Evolutionary conservation across 192 early-diverging fungal species (phyloP).

Genomic region (Entomortierella beljakovae): DNA sequence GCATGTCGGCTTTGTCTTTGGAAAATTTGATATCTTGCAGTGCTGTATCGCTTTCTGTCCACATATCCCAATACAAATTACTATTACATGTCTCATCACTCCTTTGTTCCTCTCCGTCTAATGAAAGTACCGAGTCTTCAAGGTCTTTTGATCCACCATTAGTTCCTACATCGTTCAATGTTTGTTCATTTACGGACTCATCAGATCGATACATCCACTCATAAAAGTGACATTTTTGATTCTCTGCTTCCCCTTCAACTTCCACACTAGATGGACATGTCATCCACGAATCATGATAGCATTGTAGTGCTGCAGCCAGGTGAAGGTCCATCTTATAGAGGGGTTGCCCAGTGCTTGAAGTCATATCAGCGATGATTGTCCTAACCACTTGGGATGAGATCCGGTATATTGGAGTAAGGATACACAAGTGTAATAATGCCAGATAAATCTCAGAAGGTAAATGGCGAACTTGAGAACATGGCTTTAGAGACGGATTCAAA

Average conservation of each 20-base stretch:
- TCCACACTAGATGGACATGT: not conserved
- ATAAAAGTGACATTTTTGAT: constrained; percentile 4
- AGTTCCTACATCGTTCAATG: not conserved
- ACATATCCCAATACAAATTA: constrained; percentile 40
- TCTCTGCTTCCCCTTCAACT: no score
- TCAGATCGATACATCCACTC: constrained; percentile 42
- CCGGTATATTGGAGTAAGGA: constrained; percentile 23
- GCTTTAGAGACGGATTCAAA: constrained; percentile 31
- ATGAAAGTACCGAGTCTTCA: not conserved
- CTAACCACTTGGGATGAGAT: constrained; percentile 38
- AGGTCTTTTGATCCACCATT: not conserved
- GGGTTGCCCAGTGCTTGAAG: constrained; percentile 1
- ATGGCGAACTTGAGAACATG: constrained; percentile 23
- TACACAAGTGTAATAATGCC: constrained; percentile 31
- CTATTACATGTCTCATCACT: constrained; percentile 26
- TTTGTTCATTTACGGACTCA: constrained; percentile 1
- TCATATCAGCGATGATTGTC: constrained; percentile 40
- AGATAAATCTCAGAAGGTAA: constrained; percentile 32
- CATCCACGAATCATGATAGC: constrained; percentile 41
- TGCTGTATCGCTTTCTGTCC: constrained; percentile 18
- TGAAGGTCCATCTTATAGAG: constrained; percentile 22
- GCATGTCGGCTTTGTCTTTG: constrained; percentile 16
- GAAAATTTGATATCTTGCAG: constrained; percentile 23
- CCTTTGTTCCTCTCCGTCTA: not conserved
- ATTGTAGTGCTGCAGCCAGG: constrained; percentile 31